A percentile compares a stretch with the other conserved stretches of the same genome.
Conservation (phyloP, 2,329 filamentous ascomycete genomes). For the Penicillium sp. region DNA sequence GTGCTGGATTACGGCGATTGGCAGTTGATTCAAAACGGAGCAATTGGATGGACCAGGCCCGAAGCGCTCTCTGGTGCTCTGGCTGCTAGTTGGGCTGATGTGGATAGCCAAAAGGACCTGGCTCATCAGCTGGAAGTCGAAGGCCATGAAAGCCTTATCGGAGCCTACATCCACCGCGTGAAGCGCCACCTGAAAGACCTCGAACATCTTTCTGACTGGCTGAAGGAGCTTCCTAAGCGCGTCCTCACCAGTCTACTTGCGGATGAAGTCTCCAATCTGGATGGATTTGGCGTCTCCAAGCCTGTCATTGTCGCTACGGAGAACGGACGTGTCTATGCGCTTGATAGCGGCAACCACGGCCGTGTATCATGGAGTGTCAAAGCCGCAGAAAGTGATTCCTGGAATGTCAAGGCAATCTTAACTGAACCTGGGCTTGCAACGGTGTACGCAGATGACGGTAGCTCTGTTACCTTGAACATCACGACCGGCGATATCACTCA, state of each 20-base stretch:
- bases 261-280: slow-evolving; percentile 57
- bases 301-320: slow-evolving; percentile 79
- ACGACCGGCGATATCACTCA: slow-evolving; percentile 49
- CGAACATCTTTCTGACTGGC: slow-evolving; percentile 71
- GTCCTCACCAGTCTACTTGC: slow-evolving; percentile 67
- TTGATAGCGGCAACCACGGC: slow-evolving; percentile 78
- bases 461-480: slow-evolving; percentile 59
- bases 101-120: slow-evolving; percentile 73
- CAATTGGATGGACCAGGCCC: slow-evolving; percentile 76
- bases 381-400: slow-evolving; percentile 64
- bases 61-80: slow-evolving; percentile 83
- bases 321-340: slow-evolving; percentile 76
- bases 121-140: slow-evolving; percentile 84
- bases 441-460: slow-evolving; percentile 65
- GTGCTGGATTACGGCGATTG: slow-evolving; percentile 73
- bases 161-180: slow-evolving; percentile 87
- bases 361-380: slow-evolving; percentile 76
- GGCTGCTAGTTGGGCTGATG: slow-evolving; percentile 79
- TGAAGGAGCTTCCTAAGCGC: slow-evolving; percentile 70
- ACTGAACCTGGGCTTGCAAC: slow-evolving; percentile 65
- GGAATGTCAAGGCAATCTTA: slow-evolving; percentile 72
- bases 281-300: slow-evolving; percentile 85
- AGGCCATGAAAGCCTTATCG: slow-evolving; percentile 76
- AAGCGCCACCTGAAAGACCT: slow-evolving; percentile 81
- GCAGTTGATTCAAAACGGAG: slow-evolving; percentile 82